A percentile compares a stretch with the other conserved stretches of the same genome.
phyloP scores from a whole-genome alignment of 2,329 filamentous ascomycete species.

The Alternaria triticimaculans region DNA sequence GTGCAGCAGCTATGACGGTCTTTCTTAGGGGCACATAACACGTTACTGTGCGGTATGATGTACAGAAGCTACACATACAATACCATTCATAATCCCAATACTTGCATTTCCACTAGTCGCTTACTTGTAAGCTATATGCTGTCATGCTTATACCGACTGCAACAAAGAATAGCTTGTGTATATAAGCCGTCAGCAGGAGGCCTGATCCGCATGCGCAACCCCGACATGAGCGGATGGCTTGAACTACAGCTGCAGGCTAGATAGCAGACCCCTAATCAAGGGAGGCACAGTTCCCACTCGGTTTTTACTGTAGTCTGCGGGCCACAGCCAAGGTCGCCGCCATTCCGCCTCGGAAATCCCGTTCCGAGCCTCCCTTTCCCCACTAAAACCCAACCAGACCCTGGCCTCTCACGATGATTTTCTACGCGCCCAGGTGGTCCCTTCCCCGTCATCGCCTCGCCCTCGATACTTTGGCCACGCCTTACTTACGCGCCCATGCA shows the following conservation, averaged over 20 bases:
- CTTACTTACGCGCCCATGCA: constrained; percentile 28
- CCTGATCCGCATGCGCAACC: background rate
- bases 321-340: background rate
- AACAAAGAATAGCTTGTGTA: background rate
- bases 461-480: background rate
- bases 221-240: constrained; percentile 3
- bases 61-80: background rate
- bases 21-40: background rate
- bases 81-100: background rate
- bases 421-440: constrained; percentile 6
- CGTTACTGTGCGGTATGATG: background rate
- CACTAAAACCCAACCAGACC: constrained; percentile 1
- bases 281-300: background rate
- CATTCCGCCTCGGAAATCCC: background rate
- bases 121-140: background rate
- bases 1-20: background rate
- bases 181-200: background rate
- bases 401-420: constrained; percentile 7
- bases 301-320: background rate
- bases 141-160: background rate
- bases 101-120: background rate
- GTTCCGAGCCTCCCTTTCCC: constrained; percentile 4
- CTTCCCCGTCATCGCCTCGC: background rate
- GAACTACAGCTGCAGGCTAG: background rate
- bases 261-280: background rate